Percentiles rank a stretch among this genome's conserved stretches.
These are phyloP conservation scores for Saururus chinensis DNA, from an alignment of 164 flowering plant species.

Conservation along the genomic window DNA sequence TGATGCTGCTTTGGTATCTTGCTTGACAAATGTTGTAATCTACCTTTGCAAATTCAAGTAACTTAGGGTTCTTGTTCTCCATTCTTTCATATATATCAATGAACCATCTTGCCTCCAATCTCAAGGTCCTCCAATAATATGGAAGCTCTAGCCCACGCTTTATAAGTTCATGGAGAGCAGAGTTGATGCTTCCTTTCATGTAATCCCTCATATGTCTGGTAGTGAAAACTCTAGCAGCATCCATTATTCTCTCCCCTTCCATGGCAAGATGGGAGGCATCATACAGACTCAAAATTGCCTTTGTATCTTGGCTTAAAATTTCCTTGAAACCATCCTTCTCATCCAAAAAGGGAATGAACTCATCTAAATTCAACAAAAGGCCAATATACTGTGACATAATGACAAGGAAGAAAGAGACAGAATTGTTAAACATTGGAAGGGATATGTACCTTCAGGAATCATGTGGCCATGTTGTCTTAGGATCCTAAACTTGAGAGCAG, in stretches of 20 bases:
- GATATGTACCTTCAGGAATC: slow-evolving; percentile 13
- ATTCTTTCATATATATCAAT: slow-evolving; percentile 12
- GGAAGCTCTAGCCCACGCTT: slow-evolving; percentile 26
- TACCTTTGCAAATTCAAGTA: slow-evolving; percentile 28
- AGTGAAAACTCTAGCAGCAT: slow-evolving; percentile 20
- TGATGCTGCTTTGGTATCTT: slow-evolving; percentile 22
- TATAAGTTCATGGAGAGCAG: slow-evolving; percentile 6
- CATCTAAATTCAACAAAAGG: slow-evolving; percentile 13
- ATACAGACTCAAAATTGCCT: slow-evolving; percentile 26
- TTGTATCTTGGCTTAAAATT: slow-evolving; percentile 4
- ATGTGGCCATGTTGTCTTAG: not conserved
- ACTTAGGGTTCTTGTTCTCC: slow-evolving; percentile 2
- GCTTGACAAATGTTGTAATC: slow-evolving; percentile 17
- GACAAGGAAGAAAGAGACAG: not conserved
- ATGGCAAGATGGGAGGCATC: slow-evolving; percentile 30
- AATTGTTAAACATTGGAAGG: not conserved
- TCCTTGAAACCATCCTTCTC: slow-evolving; percentile 14
- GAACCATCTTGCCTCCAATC: slow-evolving; percentile 31
- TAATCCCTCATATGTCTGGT: slow-evolving; percentile 5
- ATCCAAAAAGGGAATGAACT: slow-evolving; percentile 18
- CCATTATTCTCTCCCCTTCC: slow-evolving; percentile 22
- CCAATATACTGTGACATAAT: no score
- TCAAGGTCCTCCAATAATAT: slow-evolving; percentile 23
- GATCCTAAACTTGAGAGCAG: no score
- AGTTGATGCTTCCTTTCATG: slow-evolving; percentile 2